Conservation (phyloP, 306 rosid genomes). For the Prunus padus region DNA sequence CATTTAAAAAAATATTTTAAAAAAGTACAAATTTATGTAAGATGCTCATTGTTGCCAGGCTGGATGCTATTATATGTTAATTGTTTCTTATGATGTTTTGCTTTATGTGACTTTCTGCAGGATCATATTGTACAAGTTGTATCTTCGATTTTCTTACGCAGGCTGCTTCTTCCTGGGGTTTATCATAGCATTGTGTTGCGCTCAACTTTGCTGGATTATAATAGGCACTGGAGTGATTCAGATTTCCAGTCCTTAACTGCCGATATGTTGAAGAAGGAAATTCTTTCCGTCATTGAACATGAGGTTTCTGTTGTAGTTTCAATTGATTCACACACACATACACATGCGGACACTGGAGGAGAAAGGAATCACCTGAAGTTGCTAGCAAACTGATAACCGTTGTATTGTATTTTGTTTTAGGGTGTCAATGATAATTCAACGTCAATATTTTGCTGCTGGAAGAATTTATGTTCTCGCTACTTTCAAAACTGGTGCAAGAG, state of each 20-base stretch:
- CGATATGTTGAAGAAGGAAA: conserved; percentile 81
- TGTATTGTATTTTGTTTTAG: conserved; percentile 37
- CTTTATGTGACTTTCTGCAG: conserved; percentile 46
- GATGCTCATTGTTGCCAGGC: not conserved
- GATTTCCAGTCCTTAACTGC: conserved; percentile 72
- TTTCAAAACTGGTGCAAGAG: conserved; percentile 85
- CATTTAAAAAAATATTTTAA: not conserved
- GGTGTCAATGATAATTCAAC: conserved; percentile 52
- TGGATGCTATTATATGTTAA: conserved; percentile 24
- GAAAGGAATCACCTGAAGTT: not conserved
- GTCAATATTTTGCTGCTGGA: conserved; percentile 76
- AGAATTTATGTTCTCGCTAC: conserved; percentile 59
- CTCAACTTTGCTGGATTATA: conserved; percentile 73
- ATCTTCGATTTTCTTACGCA: conserved; percentile 74
- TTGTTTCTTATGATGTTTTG: conserved; percentile 24
- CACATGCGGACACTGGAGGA: not conserved
- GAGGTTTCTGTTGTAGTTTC: conserved; percentile 54
- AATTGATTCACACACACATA: not conserved
- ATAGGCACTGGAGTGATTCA: conserved; percentile 73
- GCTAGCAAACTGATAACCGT: conserved; percentile 22
- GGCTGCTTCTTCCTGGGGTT: conserved; percentile 89
- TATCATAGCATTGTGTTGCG: conserved; percentile 68
- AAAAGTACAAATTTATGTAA: not conserved
- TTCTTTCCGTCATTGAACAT: conserved; percentile 78
- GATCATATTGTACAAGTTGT: conserved; percentile 64